Evolutionary conservation across 1,284 basidiomycete genomes (phyloP).

Genomic region (Austroboletus niveus): DNA sequence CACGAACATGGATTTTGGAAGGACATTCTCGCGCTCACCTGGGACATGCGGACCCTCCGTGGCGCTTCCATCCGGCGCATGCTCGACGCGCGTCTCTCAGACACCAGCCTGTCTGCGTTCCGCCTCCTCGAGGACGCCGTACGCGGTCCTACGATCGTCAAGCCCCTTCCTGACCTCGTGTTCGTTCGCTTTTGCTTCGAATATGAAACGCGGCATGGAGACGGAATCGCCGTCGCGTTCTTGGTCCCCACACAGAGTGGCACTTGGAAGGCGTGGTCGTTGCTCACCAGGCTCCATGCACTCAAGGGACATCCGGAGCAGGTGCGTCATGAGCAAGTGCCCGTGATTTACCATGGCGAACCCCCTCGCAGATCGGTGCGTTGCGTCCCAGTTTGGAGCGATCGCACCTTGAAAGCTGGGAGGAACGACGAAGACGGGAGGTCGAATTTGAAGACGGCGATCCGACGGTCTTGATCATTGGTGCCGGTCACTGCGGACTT

Average conservation of each 20-base stretch:
- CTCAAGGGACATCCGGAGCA: conserved; percentile 44
- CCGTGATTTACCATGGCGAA: neutral
- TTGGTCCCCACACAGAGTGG: conserved; percentile 16
- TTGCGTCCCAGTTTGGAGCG: conserved; percentile 2
- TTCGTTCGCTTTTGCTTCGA: conserved; percentile 24
- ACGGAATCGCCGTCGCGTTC: conserved; percentile 18
- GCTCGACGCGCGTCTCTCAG: conserved; percentile 17
- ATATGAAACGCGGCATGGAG: conserved; percentile 26
- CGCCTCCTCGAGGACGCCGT: conserved; percentile 12
- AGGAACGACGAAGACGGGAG: conserved; percentile 18
- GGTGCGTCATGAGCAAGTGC: conserved; percentile 8
- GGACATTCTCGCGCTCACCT: conserved; percentile 29
- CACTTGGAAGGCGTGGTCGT: conserved; percentile 29
- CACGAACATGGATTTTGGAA: conserved; percentile 28
- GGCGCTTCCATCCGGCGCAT: conserved; percentile 22
- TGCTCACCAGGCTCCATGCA: conserved; percentile 46
- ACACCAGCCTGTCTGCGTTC: conserved; percentile 28
- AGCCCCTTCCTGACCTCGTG: conserved; percentile 16
- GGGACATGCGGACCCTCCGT: conserved; percentile 27
- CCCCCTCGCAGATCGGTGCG: conserved; percentile 11
- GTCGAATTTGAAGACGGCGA: conserved; percentile 16
- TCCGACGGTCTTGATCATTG: conserved; percentile 33
- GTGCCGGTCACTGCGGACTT: conserved; percentile 40
- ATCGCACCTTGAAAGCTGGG: conserved; percentile 11
- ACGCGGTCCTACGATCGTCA: conserved; percentile 16